Conservation (phyloP, 371 early-diverging fungal species). For the Rhizopus microsporus region DNA sequence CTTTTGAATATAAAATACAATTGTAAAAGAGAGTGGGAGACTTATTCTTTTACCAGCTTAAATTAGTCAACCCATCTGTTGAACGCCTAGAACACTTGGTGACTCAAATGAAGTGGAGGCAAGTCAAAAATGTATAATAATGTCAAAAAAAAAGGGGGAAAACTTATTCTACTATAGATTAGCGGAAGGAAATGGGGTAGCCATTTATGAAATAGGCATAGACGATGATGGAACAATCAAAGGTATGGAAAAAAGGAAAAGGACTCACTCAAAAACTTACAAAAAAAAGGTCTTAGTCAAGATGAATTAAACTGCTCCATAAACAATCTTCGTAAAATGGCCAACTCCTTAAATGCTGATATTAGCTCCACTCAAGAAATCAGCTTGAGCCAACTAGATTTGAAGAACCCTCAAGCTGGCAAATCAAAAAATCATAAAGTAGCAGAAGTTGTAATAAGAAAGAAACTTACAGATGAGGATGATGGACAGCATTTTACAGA, state of each 20-base stretch:
- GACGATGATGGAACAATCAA: conserved; percentile 83
- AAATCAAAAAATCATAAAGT: conserved; percentile 38
- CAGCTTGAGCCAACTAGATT: conserved; percentile 8
- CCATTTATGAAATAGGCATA: conserved; percentile 89
- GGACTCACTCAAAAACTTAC: conserved; percentile 10
- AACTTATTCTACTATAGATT: conserved; percentile 42
- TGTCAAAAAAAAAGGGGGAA: conserved; percentile 2
- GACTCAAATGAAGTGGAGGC: conserved; percentile 93
- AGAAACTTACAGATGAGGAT: conserved; percentile 51
- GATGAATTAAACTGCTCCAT: conserved; percentile 66
- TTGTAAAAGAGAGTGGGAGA: neutral
- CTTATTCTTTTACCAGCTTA: conserved; percentile 50
- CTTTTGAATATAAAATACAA: neutral
- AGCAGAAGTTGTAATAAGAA: conserved; percentile 66
- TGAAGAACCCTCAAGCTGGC: neutral
- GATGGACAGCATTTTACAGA: conserved; percentile 58
- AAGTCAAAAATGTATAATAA: neutral
- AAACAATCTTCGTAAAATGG: conserved; percentile 67
- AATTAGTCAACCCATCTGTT: conserved; percentile 71
- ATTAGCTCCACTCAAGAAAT: conserved; percentile 45
- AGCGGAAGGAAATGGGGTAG: conserved; percentile 87
- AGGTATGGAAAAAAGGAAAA: conserved; percentile 48
- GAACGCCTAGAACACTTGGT: conserved; percentile 82
- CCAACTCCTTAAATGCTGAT: conserved; percentile 54
- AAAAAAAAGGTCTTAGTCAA: conserved; percentile 34